phyloP scores from a whole-genome alignment of 768 basidiomycete species.

The Suillus alpinus region DNA sequence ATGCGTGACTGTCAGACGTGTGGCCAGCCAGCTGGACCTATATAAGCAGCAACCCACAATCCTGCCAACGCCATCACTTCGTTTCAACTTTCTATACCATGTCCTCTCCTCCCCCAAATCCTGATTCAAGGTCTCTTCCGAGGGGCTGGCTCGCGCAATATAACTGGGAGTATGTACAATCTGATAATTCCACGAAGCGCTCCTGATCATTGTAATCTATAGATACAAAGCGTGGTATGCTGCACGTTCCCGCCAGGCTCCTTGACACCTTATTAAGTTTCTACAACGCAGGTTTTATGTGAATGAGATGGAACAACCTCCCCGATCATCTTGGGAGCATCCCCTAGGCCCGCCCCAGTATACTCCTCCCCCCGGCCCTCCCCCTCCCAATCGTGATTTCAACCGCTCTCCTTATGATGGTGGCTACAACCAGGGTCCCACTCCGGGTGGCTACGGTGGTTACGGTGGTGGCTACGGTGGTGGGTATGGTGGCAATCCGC shows the following conservation, averaged over 20 bases:
- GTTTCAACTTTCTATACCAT: conserved; percentile 25
- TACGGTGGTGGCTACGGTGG: conserved; percentile 17
- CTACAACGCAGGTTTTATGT: conserved; percentile 66
- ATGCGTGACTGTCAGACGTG: neutral
- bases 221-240: conserved; percentile 69
- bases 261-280: neutral
- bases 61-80: conserved; percentile 1
- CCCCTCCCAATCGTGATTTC: conserved; percentile 38
- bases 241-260: neutral
- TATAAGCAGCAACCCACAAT: conserved; percentile 21
- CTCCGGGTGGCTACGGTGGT: conserved; percentile 14
- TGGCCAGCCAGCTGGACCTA: conserved; percentile 12
- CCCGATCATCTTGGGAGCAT: conserved; percentile 67
- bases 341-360: conserved; percentile 50
- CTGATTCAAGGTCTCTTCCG: conserved; percentile 62
- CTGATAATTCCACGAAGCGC: conserved; percentile 22
- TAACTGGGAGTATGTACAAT: conserved; percentile 55
- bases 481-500: conserved; percentile 12
- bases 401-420: conserved; percentile 30
- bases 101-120: conserved; percentile 44
- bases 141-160: conserved; percentile 68
- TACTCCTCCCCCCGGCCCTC: conserved; percentile 40
- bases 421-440: conserved; percentile 20
- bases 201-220: conserved; percentile 24
- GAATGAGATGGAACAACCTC: conserved; percentile 59